These are phyloP conservation scores for Euphorbia lathyris DNA, from an alignment of 345 rosid species.

Conservation along the genomic window DNA sequence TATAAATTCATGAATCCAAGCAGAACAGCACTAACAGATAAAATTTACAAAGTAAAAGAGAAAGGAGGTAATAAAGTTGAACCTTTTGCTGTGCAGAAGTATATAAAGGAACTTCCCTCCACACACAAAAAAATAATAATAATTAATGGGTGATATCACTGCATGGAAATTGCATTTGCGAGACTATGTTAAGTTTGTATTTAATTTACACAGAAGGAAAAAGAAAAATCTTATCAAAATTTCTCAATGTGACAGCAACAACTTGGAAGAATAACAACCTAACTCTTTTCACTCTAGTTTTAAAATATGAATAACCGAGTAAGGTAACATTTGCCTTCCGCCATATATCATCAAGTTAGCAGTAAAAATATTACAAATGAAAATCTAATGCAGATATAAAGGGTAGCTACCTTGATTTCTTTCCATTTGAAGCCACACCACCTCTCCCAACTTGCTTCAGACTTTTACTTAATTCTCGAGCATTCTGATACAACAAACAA, in stretches of 20 bases:
- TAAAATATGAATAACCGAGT: not conserved
- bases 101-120: no score
- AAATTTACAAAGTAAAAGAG: no score
- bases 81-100: no score
- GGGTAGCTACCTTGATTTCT: not conserved
- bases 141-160: no score
- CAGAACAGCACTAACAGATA: no score
- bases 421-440: slow-evolving; percentile 22
- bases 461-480: slow-evolving; percentile 45
- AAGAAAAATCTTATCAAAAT: not conserved
- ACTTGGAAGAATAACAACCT: no score
- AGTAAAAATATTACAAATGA: not conserved
- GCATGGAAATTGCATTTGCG: not conserved
- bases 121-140: no score
- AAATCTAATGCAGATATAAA: not conserved
- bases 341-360: not conserved
- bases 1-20: no score
- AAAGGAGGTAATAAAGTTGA: no score
- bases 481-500: slow-evolving; percentile 36
- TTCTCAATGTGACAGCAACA: not conserved
- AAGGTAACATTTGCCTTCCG: not conserved
- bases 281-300: not conserved
- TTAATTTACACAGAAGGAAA: not conserved
- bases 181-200: not conserved
- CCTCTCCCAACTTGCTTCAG: slow-evolving; percentile 31